Evolutionary conservation across 768 basidiomycete genomes (phyloP).

Genomic region (Mycena latifolia): DNA sequence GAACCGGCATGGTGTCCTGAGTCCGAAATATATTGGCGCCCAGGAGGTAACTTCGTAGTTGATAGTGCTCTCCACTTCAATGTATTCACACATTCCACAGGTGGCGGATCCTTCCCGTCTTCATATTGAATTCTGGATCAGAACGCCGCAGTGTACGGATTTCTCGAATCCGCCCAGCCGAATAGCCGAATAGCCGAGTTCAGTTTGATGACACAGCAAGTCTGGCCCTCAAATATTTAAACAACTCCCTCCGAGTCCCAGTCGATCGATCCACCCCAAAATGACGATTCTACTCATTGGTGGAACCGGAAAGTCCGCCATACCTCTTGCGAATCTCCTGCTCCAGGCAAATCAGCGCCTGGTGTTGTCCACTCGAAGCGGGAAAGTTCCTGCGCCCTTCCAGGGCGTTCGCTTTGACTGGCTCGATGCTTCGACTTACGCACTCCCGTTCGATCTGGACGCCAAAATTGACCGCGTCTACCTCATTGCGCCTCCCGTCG

Average conservation of each 20-base stretch:
- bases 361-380: conserved; percentile 47
- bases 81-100: too few relatives aligned
- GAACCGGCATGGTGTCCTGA: too few relatives aligned
- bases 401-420: conserved; percentile 51
- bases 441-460: conserved; percentile 46
- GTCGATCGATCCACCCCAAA: too few relatives aligned
- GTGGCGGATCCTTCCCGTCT: too few relatives aligned
- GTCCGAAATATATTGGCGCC: too few relatives aligned
- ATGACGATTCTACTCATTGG: conserved; percentile 54
- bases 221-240: too few relatives aligned
- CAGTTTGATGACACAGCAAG: too few relatives aligned
- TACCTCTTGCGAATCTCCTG: conserved; percentile 43
- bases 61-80: too few relatives aligned
- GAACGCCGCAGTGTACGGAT: too few relatives aligned
- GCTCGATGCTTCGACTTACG: conserved; percentile 47
- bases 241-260: too few relatives aligned
- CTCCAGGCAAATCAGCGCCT: conserved; percentile 40
- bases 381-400: conserved; percentile 41
- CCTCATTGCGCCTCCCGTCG: conserved; percentile 42
- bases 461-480: conserved; percentile 46
- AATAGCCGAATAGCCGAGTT: background rate
- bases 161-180: background rate
- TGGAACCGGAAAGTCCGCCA: conserved; percentile 50
- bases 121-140: too few relatives aligned
- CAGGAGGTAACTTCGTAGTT: too few relatives aligned